Evolutionary conservation across 2,329 filamentous ascomycete species (phyloP), one percentile per base, ranked within the genome.

Genomic region (Verticillium klebahnii): DNA sequence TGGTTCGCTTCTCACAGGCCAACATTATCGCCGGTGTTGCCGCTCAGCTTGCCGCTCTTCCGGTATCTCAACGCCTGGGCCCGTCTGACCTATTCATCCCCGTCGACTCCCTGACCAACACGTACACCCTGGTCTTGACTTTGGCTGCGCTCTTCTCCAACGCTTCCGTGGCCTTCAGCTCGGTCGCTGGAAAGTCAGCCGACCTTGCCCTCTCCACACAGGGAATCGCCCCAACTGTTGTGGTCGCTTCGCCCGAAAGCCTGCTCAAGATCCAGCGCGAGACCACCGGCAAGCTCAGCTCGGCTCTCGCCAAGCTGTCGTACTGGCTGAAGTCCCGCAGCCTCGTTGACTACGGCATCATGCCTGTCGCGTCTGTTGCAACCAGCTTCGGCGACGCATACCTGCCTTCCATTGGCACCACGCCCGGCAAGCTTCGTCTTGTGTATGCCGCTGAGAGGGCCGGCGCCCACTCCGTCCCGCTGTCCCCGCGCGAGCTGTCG

Each of bases 21-120:
- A 97, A 97, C 72, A 77, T 99, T n/a, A 86, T 92, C n/a, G 85
- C 95, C n/a, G 94, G 87, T 58, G 86, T 94, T 65, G 89, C 90
- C 37, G 89, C 89, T 17, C 87, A 96, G 72, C 84, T 93, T 50
- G 86, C 89, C 54, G 87, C 89, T 6, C 78, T 98, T 39, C 92
- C 93, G 11, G 84, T 87, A 31, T 82, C 82, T 55, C 90, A 97
- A 71, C 89, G 91, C 63, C 80, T 97, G 64, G 85, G 79, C 23
- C 81, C 88, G 1, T 84, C 86, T 2, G 95, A 99, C 70, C 82
- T 96, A 8, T 91, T 99, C 72, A 84, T 98, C 15, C 89, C 93
- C 0, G 92, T 90, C 56, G 92, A 96, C 68, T 87, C 90, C 6
- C 86, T 98, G 56, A 88, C 90, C 8, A 86, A 90, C 60, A 88